Evolutionary conservation across 1,284 basidiomycete species (phyloP).

Genomic region (Naganishia albida): DNA sequence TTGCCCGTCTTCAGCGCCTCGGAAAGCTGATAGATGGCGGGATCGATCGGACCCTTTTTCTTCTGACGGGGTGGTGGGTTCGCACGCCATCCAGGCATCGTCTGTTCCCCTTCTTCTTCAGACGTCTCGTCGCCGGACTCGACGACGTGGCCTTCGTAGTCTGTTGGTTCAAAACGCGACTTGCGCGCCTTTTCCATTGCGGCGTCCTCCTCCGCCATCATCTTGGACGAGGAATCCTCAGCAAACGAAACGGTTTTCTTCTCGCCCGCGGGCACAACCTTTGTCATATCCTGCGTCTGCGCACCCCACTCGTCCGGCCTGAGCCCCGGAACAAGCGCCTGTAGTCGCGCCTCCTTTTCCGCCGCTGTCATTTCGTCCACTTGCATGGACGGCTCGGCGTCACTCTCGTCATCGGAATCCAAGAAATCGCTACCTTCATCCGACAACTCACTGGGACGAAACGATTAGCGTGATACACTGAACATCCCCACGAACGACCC

Average conservation of each 20-base stretch:
- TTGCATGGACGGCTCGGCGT: slow-evolving; percentile 39
- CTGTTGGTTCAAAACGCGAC: slow-evolving; percentile 65
- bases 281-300: slow-evolving; percentile 35
- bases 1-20: slow-evolving; percentile 32
- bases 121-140: slow-evolving; percentile 80
- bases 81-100: slow-evolving; percentile 30
- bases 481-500: slow-evolving; percentile 46
- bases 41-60: slow-evolving; percentile 27
- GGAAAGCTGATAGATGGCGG: slow-evolving; percentile 22
- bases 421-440: slow-evolving; percentile 55
- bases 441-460: slow-evolving; percentile 44
- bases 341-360: slow-evolving; percentile 45
- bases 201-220: slow-evolving; percentile 1
- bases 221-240: background rate
- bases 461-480: background rate
- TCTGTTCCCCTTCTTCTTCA: slow-evolving; percentile 47
- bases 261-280: slow-evolving; percentile 54
- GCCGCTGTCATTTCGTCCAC: slow-evolving; percentile 40
- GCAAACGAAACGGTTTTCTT: slow-evolving; percentile 31
- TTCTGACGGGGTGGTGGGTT: slow-evolving; percentile 39
- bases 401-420: slow-evolving; percentile 48
- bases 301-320: slow-evolving; percentile 55
- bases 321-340: slow-evolving; percentile 53
- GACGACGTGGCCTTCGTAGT: slow-evolving; percentile 71
- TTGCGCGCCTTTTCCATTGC: slow-evolving; percentile 39